Evolutionary conservation across 1,139 yeast genomes (phyloP), one percentile per base, ranked within the genome.

Genomic region (Kurtzmaniella quercitrusa): DNA sequence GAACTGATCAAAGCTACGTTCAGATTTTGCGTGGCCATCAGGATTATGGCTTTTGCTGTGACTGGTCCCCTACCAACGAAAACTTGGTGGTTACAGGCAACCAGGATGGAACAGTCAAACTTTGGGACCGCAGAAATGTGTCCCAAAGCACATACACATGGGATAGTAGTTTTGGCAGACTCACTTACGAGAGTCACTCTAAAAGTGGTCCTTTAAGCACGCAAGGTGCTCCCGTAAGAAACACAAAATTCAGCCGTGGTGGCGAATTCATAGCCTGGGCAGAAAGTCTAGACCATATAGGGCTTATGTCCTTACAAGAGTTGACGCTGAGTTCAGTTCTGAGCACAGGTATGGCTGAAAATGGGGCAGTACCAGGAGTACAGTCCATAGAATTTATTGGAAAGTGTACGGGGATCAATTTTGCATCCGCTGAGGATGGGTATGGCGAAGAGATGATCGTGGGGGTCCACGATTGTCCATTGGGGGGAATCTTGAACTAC

Each of bases 31-130:
- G 46, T 17, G 83, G 82, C 2, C 86, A 81, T 55, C 58, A 60
- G 40, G 86, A 81, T 54, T 79, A 58, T 54, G 77, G 82, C 3
- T 81, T 81, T 52, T 70, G 82, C 40, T 80, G 85, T 55, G 85
- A 80, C 48, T 81, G 86, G 86, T 65, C 70, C 5, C 63, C 66
- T 1, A 45, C 49, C 2, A 63, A 73, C 48, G 77, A 73, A 23
- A 60, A 73, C 41, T 51, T 66, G 4, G 50, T 81, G 15, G 70
- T 79, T 9, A 74, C 84, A 0, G 86, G 86, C 3, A 78, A 75
- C 52, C 86, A 81, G 56, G 87, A 81, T 56, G 75, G 82, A 3
- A 72, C 82, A 9, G 74, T 80, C 11, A 63, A 78, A 42, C 50
- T 81, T 9, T 79, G 79, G 72, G 86, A 81, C 56, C 60, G 77